Evolutionary conservation across 768 basidiomycete genomes (phyloP), one percentile per base, ranked within the genome.

Genomic region (Amyloporia xantha): DNA sequence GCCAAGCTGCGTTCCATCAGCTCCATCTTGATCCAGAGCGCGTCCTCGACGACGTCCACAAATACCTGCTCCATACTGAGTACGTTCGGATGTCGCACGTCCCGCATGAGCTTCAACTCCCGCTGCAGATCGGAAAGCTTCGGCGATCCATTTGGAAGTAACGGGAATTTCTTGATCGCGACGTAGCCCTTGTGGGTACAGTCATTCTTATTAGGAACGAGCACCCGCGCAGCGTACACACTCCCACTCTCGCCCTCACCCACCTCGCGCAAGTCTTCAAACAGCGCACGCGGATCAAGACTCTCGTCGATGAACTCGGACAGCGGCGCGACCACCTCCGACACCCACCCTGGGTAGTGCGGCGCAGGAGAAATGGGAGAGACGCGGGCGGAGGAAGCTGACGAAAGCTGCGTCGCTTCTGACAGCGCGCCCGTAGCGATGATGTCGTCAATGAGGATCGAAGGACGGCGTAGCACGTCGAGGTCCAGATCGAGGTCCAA

Each of bases 1-100:
- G 90, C 90, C 55, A 92, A 68, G 61, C 87, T 90, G 53, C 88
- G 74, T 58, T 90, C 87, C 89, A 92, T 90, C 26, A 91, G 76
- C 63, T 91, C 88, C 90, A 92, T 92, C 53, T 83, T 71, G 42
- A 92, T 83, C 90, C 90, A 92, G 30, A 92, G 65, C 50, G 81
- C 55, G 46, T 71, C 70, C 38, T 65, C 68, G 28, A 71, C 69
- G 3, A 82, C 61, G 56, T 84, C 79, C 24, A 87, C 81, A 63
- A 87, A 88, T 20, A 88, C 65, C 38, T 74, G 78, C 58, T 88
- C 86, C 69, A 86, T 76, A 2, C 72, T 65, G 17, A 91, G 68
- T 5, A 91, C 58, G 63, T 88, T 77, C 51, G 76, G 72, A 54
- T 88, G 79, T 48, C 71, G 63, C 44, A 86, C 42, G 13, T 74